A percentile compares a stretch with the other conserved stretches of the same genome.
phyloP scores from a whole-genome alignment of 2,329 filamentous ascomycete genomes.

The Xylaria arbuscula region DNA sequence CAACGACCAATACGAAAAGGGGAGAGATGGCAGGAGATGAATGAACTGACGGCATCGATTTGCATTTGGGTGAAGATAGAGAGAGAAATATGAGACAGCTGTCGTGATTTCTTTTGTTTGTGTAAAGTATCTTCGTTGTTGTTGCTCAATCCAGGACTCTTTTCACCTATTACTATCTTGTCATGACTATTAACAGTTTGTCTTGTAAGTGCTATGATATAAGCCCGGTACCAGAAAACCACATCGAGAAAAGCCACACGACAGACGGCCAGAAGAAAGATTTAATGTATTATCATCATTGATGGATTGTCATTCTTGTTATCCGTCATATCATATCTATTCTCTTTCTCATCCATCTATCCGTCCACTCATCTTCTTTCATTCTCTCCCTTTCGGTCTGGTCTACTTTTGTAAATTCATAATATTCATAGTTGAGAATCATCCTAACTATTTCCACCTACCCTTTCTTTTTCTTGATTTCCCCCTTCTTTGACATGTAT shows the following conservation, averaged over 20 bases:
- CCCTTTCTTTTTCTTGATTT: too few relatives aligned
- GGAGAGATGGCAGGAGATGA: conserved; percentile 2
- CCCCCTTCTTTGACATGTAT: too few relatives aligned
- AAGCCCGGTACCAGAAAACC: not conserved
- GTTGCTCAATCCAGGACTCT: conserved; percentile 25
- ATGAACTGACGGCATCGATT: conserved; percentile 13
- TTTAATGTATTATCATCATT: not conserved
- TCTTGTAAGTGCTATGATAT: too few relatives aligned
- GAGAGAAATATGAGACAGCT: conserved; percentile 10
- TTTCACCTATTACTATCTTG: conserved; percentile 4
- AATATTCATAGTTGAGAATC: not conserved
- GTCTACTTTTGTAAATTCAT: not conserved
- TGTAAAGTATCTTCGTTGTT: conserved; percentile 37
- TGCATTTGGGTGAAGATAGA: conserved; percentile 35
- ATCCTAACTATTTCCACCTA: too few relatives aligned
- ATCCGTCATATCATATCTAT: not conserved
- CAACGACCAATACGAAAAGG: conserved; percentile 11
- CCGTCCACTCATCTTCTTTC: too few relatives aligned
- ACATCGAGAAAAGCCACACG: not conserved
- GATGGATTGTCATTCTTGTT: not conserved
- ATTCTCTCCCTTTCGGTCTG: not conserved
- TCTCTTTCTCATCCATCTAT: not conserved
- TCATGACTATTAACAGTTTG: too few relatives aligned
- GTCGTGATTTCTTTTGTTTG: conserved; percentile 29
- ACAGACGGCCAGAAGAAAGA: not conserved